phyloP scores from a whole-genome alignment of 495 filamentous ascomycete genomes.

The Xylaria longipes region DNA sequence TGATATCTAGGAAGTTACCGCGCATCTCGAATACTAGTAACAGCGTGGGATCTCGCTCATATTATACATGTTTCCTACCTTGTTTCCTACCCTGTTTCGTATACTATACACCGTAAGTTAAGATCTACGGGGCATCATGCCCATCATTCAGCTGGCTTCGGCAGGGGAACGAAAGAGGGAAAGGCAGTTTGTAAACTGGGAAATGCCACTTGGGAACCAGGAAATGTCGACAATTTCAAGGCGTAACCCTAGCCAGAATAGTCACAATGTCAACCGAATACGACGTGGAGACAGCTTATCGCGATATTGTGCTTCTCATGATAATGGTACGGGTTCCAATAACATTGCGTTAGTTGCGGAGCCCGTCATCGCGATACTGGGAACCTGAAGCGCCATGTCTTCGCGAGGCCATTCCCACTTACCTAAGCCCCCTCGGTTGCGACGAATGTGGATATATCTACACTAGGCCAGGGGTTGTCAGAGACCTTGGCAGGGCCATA shows the following conservation, averaged over 20 bases:
- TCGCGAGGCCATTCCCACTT: slow-evolving; percentile 3
- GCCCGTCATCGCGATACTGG: neutral
- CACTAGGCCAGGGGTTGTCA: neutral
- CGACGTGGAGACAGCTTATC: neutral
- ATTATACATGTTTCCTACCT: neutral
- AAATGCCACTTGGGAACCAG: neutral
- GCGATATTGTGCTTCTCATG: slow-evolving; percentile 1
- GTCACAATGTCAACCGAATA: slow-evolving; percentile 7
- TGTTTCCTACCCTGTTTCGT: neutral
- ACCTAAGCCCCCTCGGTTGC: neutral
- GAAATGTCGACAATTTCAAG: slow-evolving; percentile 1
- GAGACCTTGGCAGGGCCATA: neutral
- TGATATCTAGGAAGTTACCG: neutral
- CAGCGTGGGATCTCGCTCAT: neutral
- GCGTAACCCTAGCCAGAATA: neutral
- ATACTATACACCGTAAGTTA: neutral
- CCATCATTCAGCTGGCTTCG: slow-evolving; percentile 5
- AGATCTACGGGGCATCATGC: neutral
- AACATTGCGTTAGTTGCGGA: neutral
- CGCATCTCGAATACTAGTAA: neutral
- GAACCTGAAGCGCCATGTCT: neutral
- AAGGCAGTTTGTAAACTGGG: neutral
- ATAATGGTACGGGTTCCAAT: neutral
- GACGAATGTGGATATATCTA: neutral
- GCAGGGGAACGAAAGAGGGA: neutral